Base-by-base conservation (phyloP, 2,329 filamentous ascomycete species). In the Xylaria hypoxylon region DNA sequence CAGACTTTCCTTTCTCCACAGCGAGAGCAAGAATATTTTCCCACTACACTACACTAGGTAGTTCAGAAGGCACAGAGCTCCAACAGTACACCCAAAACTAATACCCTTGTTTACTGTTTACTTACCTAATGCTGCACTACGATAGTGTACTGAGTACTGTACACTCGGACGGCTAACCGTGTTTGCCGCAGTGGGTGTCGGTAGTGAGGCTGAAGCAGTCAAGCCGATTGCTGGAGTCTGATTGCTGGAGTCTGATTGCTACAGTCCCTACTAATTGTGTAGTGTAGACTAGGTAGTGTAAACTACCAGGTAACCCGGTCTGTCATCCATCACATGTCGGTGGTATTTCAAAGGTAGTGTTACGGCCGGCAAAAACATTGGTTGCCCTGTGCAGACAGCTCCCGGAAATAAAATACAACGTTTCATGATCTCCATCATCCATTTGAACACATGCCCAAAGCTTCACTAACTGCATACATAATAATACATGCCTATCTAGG, bases 371-470 rank as follows among this genome's bases (percentile, higher is more conserved):
- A 62, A 53, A 55, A 26, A 5, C 35, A 38, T 38, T 38, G 11
- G 35, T 38, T 38, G 35, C 35, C 13, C 35, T 15, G 47, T 15
- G 19, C 48, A 22, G 52, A 24, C 42, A 40, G 55, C 50, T 51
- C 53, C 51, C 55, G 48, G 31, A 62, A 67, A 68, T 68, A 64
- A 58, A 66, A 69, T 68, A 69, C 68, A 68, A 70, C 68, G 68
- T 70, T 70, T 64, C 68, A 70, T 70, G 68, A 68, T 65, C 64
- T 44, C 44, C 65, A 62, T 56, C 17, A 22, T 48, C 24, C 40
- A n/a, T 28, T 11, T 55, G 42, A 31, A 22, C 50, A 35, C 52
- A 35, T 56, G 31, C 22, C 4, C 51, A 45, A 47, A 60, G 40
- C 55, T 62, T 64, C 64, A 52, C 57, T 68, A 62, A 51, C 35